Conservation (phyloP, 2,329 filamentous ascomycete species). For the Phyllosticta citribraziliensis region DNA sequence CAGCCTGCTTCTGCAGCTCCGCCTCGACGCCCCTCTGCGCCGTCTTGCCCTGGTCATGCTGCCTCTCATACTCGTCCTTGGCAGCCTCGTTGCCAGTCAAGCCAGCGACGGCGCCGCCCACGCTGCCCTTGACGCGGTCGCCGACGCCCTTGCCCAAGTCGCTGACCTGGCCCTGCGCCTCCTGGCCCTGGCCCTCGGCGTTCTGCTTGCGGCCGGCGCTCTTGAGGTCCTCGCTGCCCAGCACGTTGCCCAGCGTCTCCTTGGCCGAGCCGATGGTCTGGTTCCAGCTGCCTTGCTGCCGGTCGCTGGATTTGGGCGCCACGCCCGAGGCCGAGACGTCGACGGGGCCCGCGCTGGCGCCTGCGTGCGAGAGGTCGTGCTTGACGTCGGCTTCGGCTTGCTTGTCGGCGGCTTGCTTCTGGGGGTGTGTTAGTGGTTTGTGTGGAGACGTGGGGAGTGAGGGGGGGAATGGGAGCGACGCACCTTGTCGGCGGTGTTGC, state of each 20-base stretch:
- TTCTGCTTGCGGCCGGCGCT: conserved; percentile 69
- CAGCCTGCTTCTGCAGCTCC: conserved; percentile 65
- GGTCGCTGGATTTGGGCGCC: conserved; percentile 62
- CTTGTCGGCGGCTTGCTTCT: conserved; percentile 53
- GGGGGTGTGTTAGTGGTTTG: conserved; percentile 18
- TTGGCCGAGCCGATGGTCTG: conserved; percentile 83
- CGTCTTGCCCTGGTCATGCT: conserved; percentile 77
- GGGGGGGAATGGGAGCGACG: not conserved
- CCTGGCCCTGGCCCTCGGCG: conserved; percentile 65
- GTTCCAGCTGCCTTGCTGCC: conserved; percentile 66
- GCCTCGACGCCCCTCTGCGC: conserved; percentile 72
- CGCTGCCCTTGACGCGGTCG: conserved; percentile 51
- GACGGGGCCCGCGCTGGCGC: conserved; percentile 63
- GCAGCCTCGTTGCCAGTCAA: conserved; percentile 60
- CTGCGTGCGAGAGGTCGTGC: conserved; percentile 64
- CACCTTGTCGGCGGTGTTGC: conserved; percentile 58
- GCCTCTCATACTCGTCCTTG: conserved; percentile 54
- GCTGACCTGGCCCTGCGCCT: conserved; percentile 70
- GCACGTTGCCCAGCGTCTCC: conserved; percentile 63
- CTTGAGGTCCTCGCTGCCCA: conserved; percentile 70
- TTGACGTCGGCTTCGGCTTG: conserved; percentile 57
- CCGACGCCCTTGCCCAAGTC: conserved; percentile 58
- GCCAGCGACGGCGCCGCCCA: conserved; percentile 63
- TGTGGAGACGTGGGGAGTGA: not conserved
- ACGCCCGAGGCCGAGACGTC: conserved; percentile 62